These are phyloP conservation scores for Penicillium thymicola DNA, from an alignment of 2,329 filamentous ascomycete species.

Conservation along the genomic window DNA sequence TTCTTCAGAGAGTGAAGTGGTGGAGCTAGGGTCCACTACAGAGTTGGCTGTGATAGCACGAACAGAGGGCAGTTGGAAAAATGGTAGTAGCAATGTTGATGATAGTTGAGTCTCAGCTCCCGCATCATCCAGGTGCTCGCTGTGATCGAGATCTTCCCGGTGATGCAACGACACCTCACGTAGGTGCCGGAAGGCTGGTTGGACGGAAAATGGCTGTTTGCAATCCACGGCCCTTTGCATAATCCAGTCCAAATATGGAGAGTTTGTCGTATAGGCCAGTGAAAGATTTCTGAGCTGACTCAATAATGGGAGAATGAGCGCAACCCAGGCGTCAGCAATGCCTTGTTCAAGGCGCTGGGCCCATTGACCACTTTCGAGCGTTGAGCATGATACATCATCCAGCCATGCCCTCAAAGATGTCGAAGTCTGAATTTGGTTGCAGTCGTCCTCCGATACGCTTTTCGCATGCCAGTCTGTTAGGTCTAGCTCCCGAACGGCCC, in stretches of 20 bases:
- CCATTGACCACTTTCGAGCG: constrained; percentile 24
- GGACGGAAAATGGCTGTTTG: constrained; percentile 17
- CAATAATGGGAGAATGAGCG: constrained; percentile 25
- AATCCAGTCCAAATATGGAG: constrained; percentile 21
- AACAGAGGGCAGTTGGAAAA: constrained; percentile 27
- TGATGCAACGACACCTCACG: constrained; percentile 21
- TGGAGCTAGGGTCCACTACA: constrained; percentile 22
- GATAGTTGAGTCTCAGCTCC: constrained; percentile 6
- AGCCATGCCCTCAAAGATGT: constrained; percentile 7
- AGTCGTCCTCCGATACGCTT: constrained; percentile 3
- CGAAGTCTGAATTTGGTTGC: not conserved
- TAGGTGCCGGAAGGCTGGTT: constrained; percentile 19
- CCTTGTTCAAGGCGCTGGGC: constrained; percentile 19
- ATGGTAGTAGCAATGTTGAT: constrained; percentile 21
- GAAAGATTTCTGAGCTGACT: constrained; percentile 22
- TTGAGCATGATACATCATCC: constrained; percentile 13
- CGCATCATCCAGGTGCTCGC: constrained; percentile 4
- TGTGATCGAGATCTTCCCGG: constrained; percentile 16
- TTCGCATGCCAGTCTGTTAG: constrained; percentile 21
- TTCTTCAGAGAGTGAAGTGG: not conserved
- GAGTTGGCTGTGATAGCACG: constrained; percentile 23
- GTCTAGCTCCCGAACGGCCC: constrained; percentile 23
- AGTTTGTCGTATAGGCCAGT: constrained; percentile 20
- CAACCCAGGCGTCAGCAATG: constrained; percentile 28
- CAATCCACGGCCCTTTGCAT: constrained; percentile 21